Base-by-base conservation (phyloP, 2,329 filamentous ascomycete genomes). In the Trichoderma sp. region DNA sequence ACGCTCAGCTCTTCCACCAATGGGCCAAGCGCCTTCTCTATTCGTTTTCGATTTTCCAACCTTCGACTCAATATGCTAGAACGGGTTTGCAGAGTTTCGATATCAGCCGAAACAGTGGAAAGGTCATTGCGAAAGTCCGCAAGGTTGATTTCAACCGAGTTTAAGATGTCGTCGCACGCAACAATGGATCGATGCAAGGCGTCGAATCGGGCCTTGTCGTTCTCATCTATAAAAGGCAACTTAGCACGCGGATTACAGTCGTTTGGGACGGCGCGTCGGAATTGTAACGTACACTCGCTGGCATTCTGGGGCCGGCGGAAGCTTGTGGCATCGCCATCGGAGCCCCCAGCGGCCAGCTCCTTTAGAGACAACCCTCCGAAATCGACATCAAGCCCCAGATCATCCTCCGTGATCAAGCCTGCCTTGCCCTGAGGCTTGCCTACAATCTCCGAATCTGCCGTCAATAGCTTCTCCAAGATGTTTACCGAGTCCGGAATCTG, bases 51-150 rank as follows among this genome's bases (percentile, higher is more conserved):
- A 76, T 97, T 97, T 73, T 97, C 91, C 34, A 99, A 83, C 75
- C 94, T 90, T 43, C 92, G 89, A 74, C 93, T 97, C 69, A 99
- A 81, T 8, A 91, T 89, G 13, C 90, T 87, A 0, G 96, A 99
- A 58, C 96, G 89, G 63, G 91, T 90, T 81, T 99, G 96, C 51
- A 99, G 82, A 2, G 90, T 94, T 80, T 99, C 96, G 63, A 99
- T 99, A 77, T 99, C 96, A 7, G 94, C 91, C 1, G 96, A 97
- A 14, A 99, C 96, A 16, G 89, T 88, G 10, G 93, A 95, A 13
- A 99, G 87, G 79, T 99, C 96, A 70, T 94, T 92, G 77, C 96
- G 94, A 77, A 99, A 99, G 78, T 90, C 95, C 46, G 92, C 92
- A 65, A 99, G 85, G 77, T 97, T 98, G 37, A 88, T 90, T 81